A percentile compares a stretch with the other conserved stretches of the same genome.
phyloP scores from a whole-genome alignment of 1,284 basidiomycete species.

The Marasmius sp. region DNA sequence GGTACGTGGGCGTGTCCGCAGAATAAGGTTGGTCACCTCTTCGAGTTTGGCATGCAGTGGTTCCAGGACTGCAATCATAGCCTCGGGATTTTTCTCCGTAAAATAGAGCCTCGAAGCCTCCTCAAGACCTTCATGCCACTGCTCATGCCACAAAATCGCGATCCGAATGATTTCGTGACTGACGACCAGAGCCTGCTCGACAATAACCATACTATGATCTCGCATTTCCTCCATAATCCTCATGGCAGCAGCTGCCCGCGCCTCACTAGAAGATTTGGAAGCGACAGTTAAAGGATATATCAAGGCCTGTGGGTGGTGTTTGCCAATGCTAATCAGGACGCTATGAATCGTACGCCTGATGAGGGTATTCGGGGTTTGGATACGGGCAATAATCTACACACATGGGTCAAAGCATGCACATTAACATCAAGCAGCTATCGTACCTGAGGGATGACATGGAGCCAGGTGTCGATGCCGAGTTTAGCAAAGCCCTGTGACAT shows the following conservation, averaged over 20 bases:
- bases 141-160: slow-evolving; percentile 98
- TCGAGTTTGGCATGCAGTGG: slow-evolving; percentile 95
- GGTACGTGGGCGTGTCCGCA: neutral
- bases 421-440: slow-evolving; percentile 11
- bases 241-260: slow-evolving; percentile 83
- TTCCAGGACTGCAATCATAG: slow-evolving; percentile 94
- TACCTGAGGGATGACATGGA: slow-evolving; percentile 97
- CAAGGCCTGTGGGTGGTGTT: slow-evolving; percentile 95
- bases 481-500: slow-evolving; percentile 88
- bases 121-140: slow-evolving; percentile 99
- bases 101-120: slow-evolving; percentile 98
- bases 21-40: slow-evolving; percentile 51
- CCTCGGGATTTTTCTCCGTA: slow-evolving; percentile 98
- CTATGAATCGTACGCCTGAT: slow-evolving; percentile 91
- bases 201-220: slow-evolving; percentile 88
- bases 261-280: slow-evolving; percentile 89
- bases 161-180: slow-evolving; percentile 96
- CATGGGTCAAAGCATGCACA: neutral
- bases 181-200: slow-evolving; percentile 88
- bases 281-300: slow-evolving; percentile 99
- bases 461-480: slow-evolving; percentile 97
- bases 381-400: slow-evolving; percentile 91
- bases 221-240: slow-evolving; percentile 93
- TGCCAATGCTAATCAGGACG: slow-evolving; percentile 90
- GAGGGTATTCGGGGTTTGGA: slow-evolving; percentile 89